A percentile compares a stretch with the other conserved stretches of the same genome.
Conservation (phyloP, 257 asterid species). For the Solanum pennellii region DNA sequence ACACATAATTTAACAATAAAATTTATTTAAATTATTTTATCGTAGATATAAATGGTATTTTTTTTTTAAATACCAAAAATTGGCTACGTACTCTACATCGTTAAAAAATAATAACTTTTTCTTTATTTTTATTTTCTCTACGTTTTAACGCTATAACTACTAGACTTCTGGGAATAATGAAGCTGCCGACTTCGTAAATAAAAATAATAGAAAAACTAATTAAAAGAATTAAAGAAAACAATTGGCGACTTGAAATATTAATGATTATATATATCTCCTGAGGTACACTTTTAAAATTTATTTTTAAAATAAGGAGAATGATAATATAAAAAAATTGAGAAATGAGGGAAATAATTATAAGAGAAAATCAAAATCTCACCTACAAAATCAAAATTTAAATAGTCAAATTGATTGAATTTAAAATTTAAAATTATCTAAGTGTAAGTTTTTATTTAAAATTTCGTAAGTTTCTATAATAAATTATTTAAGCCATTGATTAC, state of each 20-base stretch:
- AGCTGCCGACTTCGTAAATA: not conserved
- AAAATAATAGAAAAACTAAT: not conserved
- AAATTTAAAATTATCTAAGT: too few species aligned
- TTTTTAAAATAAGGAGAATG: not conserved
- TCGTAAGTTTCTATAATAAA: not conserved
- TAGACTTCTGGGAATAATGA: not conserved
- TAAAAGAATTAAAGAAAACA: not conserved
- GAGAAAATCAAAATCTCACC: not conserved
- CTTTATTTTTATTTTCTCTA: not conserved
- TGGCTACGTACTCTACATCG: not conserved
- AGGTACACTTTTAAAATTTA: too few species aligned
- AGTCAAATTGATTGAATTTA: too few species aligned
- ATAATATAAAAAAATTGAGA: not conserved
- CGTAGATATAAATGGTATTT: not conserved
- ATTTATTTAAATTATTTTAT: not conserved
- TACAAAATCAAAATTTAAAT: too few species aligned
- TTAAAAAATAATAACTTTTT: not conserved
- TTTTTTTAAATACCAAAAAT: not conserved
- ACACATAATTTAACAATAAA: not conserved
- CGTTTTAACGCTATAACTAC: not conserved
- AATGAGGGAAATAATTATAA: not conserved
- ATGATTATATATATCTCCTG: not conserved
- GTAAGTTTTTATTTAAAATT: too few species aligned
- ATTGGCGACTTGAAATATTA: not conserved
- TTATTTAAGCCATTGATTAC: not conserved